A percentile compares a stretch with the other conserved stretches of the same genome.
Evolutionary conservation across 257 asterid species (phyloP).

Genomic region (Capsicum chinense): DNA sequence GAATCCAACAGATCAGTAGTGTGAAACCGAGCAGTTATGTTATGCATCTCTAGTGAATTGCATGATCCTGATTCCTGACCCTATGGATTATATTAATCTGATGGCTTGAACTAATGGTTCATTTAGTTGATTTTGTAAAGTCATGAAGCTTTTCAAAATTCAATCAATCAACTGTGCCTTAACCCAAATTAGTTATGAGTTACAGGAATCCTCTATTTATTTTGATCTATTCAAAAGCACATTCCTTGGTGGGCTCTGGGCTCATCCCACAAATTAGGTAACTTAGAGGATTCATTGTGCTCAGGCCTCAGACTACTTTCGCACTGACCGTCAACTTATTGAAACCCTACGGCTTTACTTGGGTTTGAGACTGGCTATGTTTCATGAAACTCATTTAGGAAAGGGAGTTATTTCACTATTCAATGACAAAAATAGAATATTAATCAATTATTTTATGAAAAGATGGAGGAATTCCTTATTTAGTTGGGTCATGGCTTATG

Average conservation of each 20-base stretch:
- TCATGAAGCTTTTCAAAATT: slow-evolving; percentile 18
- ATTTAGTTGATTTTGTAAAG: slow-evolving; percentile 7
- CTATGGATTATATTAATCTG: background rate
- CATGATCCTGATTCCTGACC: slow-evolving; percentile 3
- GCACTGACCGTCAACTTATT: slow-evolving; percentile 9
- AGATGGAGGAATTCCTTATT: background rate
- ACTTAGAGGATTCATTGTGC: background rate
- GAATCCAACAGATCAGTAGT: background rate
- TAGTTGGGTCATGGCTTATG: background rate
- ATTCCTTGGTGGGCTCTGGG: slow-evolving; percentile 26
- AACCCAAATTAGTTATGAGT: slow-evolving; percentile 1
- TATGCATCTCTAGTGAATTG: slow-evolving; percentile 14
- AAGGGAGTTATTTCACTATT: background rate
- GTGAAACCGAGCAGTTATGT: slow-evolving; percentile 10
- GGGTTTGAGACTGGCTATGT: slow-evolving; percentile 11
- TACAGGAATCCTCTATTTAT: slow-evolving; percentile 13
- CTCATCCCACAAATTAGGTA: slow-evolving; percentile 8
- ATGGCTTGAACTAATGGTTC: slow-evolving; percentile 19
- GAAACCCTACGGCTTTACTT: slow-evolving; percentile 4
- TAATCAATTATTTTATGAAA: background rate
- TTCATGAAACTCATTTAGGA: background rate
- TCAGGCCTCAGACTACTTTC: background rate
- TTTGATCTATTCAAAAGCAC: background rate
- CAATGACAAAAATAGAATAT: background rate
- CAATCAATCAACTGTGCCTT: slow-evolving; percentile 14